These are phyloP conservation scores for Dothiorella sarmentorum DNA, from an alignment of 2,329 filamentous ascomycete species.

Conservation along the genomic window DNA sequence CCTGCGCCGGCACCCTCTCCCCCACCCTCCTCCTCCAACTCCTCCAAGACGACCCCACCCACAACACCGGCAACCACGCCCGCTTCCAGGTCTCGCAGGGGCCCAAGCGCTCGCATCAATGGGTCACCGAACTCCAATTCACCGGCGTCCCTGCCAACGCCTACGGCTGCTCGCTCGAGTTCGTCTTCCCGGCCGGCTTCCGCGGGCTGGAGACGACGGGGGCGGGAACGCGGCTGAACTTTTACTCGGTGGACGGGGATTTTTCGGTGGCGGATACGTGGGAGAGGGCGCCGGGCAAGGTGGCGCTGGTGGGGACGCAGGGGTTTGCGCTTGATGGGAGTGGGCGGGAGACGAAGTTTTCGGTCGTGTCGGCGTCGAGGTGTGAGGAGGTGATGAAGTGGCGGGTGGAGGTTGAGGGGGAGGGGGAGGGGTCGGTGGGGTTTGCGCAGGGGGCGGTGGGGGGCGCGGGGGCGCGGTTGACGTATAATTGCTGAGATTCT, in stretches of 20 bases:
- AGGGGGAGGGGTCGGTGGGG: background rate
- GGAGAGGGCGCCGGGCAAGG: background rate
- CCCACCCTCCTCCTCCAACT: conserved; percentile 24
- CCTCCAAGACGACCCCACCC: conserved; percentile 23
- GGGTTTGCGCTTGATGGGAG: background rate
- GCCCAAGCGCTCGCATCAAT: conserved; percentile 19
- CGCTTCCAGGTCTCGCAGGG: background rate
- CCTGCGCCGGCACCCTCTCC: conserved; percentile 24
- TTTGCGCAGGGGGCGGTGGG: background rate
- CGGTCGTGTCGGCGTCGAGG: background rate
- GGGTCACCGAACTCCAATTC: conserved; percentile 23
- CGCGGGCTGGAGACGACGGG: conserved; percentile 19
- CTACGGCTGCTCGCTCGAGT: conserved; percentile 29
- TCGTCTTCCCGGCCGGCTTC: conserved; percentile 26
- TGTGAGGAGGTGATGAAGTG: background rate
- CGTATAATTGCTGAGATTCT: background rate
- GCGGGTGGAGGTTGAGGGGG: background rate
- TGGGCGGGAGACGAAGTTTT: background rate
- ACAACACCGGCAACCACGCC: conserved; percentile 22
- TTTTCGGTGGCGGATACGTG: background rate
- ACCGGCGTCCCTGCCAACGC: conserved; percentile 23
- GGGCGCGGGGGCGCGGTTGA: background rate
- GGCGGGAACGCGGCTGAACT: conserved; percentile 24
- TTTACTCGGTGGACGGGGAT: conserved; percentile 21
- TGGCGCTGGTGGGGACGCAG: background rate